Evolutionary conservation across 768 basidiomycete species (phyloP), one percentile per base, ranked within the genome.

Genomic region (Suillus spraguei): DNA sequence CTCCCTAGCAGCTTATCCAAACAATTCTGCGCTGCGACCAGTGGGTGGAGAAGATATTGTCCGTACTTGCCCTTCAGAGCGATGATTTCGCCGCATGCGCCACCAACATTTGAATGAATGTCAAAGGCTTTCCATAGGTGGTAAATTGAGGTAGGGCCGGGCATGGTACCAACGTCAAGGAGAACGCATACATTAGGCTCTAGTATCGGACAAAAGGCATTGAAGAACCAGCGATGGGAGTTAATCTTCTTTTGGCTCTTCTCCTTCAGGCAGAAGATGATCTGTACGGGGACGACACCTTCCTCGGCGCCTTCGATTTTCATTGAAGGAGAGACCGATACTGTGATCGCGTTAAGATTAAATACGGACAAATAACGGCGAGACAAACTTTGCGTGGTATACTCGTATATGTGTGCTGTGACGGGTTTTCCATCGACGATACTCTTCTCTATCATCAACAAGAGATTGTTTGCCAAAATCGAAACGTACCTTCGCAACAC

Each of bases 221-320:
- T 95, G 83, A 96, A 97, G 79, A 96, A 96, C 95, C 94, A 96
- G 39, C 90, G 82, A 68, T 96, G 94, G 7, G 91, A 94, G 76
- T 96, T 97, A 75, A 97, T 96, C 80, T 97, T 97, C 79, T 96
- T 95, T 75, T 94, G 91, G 72, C 96, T 97, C 77, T 91, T 88
- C 78, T 95, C 92, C 72, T 94, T 95, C 63, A 94, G 82, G 73
- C 91, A 96, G 78, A 97, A 97, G 65, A 97, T 90, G 69, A 98
- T 77, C 68, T 98, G 97, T 6, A 98, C 89, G 9, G 97, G 97
- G 4, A 96, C 88, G 46, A 89, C 80, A 2, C 92, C 92, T 68
- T 85, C 87, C 68, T 93, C 91, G 0, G 88, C 83, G 38, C 88
- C 90, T 77, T 89, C 91, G 64, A 90, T 87, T 75, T 94, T 93